phyloP scores from a whole-genome alignment of 768 basidiomycete species.

The Daedalea quercina region DNA sequence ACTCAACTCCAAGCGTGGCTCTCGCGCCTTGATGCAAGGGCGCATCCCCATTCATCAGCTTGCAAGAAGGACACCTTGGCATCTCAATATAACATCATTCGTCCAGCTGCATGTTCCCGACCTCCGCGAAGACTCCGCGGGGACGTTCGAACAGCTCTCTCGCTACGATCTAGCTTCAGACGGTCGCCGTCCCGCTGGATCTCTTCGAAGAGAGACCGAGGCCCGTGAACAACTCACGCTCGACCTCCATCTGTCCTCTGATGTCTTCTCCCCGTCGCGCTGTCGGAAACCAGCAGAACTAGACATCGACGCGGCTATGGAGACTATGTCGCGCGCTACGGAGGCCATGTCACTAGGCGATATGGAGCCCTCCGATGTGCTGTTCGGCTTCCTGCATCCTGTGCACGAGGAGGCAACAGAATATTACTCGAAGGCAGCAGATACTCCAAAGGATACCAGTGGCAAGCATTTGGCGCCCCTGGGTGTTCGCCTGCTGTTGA shows the following conservation, averaged over 20 bases:
- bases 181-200: conserved; percentile 30
- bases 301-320: conserved; percentile 32
- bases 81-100: conserved; percentile 39
- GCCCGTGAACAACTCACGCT: conserved; percentile 56
- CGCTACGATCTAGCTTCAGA: conserved; percentile 37
- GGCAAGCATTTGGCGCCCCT: conserved; percentile 18
- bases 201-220: conserved; percentile 41
- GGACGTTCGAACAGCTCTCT: conserved; percentile 33
- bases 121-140: conserved; percentile 27
- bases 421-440: conserved; percentile 12
- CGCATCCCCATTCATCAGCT: conserved; percentile 36
- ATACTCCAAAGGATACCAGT: neutral
- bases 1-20: conserved; percentile 47
- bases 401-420: conserved; percentile 24
- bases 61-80: conserved; percentile 42
- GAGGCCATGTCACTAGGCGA: conserved; percentile 42
- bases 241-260: conserved; percentile 54
- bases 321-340: conserved; percentile 51
- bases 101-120: conserved; percentile 37
- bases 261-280: conserved; percentile 45
- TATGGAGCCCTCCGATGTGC: conserved; percentile 44
- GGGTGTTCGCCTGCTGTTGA: conserved; percentile 57
- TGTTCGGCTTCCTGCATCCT: conserved; percentile 60
- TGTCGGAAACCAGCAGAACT: conserved; percentile 24
- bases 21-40: conserved; percentile 43